These are phyloP conservation scores for Papiliotrema terrestris DNA, from an alignment of 1,284 basidiomycete species.

Conservation along the genomic window DNA sequence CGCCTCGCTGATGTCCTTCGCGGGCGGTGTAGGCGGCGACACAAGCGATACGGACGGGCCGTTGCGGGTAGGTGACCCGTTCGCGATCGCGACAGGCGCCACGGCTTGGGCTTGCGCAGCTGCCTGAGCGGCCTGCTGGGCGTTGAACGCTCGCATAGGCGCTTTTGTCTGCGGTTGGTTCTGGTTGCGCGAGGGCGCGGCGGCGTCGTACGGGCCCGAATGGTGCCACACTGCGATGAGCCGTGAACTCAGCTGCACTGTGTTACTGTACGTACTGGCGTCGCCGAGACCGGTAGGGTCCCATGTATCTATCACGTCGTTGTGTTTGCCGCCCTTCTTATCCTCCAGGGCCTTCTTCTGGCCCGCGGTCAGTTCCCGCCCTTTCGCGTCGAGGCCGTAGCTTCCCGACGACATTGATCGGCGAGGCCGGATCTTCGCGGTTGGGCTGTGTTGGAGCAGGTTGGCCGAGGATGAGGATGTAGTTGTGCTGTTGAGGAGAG, in stretches of 20 bases:
- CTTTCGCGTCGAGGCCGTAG: constrained; percentile 20
- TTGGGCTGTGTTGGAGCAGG: constrained; percentile 18
- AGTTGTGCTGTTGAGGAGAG: constrained; percentile 18
- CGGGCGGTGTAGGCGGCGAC: constrained; percentile 18
- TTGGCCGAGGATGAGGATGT: constrained; percentile 24
- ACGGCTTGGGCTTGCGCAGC: constrained; percentile 1
- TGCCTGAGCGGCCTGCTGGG: not conserved
- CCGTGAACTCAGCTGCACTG: not conserved
- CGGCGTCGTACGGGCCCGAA: constrained; percentile 49
- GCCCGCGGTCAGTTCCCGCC: constrained; percentile 25
- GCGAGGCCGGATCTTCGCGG: constrained; percentile 12
- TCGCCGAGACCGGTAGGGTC: constrained; percentile 48
- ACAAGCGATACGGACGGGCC: constrained; percentile 23
- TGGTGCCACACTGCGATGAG: constrained; percentile 43
- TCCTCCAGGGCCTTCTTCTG: constrained; percentile 34
- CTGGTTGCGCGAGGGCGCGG: constrained; percentile 46
- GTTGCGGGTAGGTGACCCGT: constrained; percentile 12
- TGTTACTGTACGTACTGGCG: constrained; percentile 34
- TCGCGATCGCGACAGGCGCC: not conserved
- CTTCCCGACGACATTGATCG: constrained; percentile 37
- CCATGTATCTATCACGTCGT: constrained; percentile 49
- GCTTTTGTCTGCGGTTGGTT: constrained; percentile 36
- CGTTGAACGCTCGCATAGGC: constrained; percentile 46
- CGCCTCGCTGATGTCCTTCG: constrained; percentile 10
- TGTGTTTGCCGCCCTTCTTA: constrained; percentile 44